Evolutionary conservation across 768 basidiomycete genomes (phyloP).

Genomic region (Calocera cornea): DNA sequence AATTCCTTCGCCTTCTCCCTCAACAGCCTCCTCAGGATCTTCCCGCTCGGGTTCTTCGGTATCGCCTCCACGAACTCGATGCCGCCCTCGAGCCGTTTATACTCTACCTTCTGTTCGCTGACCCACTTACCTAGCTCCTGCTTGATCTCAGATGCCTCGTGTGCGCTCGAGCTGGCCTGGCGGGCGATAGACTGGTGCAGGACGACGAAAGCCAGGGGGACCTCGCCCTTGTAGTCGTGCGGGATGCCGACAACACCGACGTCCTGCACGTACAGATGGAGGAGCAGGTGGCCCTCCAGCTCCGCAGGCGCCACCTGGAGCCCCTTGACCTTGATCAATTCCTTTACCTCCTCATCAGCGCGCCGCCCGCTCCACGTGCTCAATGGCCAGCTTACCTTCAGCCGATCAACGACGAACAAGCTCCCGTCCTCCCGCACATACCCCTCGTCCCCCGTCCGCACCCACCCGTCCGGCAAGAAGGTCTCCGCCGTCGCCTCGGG

Average conservation of each 20-base stretch:
- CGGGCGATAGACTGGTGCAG: conserved; percentile 31
- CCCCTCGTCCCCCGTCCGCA: not conserved
- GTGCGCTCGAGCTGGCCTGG: conserved; percentile 25
- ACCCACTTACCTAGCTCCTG: conserved; percentile 12
- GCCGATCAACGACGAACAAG: not conserved
- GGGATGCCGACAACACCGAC: conserved; percentile 52
- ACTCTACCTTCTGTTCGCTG: conserved; percentile 36
- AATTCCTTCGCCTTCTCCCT: conserved; percentile 6
- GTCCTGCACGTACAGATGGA: conserved; percentile 32
- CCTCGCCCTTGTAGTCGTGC: conserved; percentile 53
- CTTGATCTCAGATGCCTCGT: conserved; percentile 31
- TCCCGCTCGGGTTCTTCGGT: conserved; percentile 44
- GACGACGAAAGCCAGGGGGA: conserved; percentile 56
- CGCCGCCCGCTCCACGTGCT: not conserved
- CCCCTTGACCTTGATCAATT: conserved; percentile 34
- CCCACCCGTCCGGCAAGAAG: not conserved
- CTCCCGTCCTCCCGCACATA: not conserved
- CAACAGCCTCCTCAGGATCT: conserved; percentile 27
- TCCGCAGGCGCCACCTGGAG: conserved; percentile 25
- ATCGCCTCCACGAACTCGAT: conserved; percentile 42
- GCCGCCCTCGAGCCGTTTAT: conserved; percentile 47
- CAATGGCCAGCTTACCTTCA: not conserved
- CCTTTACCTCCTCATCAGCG: not conserved
- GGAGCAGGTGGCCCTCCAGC: conserved; percentile 30
- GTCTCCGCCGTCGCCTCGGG: not conserved